Conservation (phyloP, 129 eudicot genomes). For the Dittrichia graveolens region DNA sequence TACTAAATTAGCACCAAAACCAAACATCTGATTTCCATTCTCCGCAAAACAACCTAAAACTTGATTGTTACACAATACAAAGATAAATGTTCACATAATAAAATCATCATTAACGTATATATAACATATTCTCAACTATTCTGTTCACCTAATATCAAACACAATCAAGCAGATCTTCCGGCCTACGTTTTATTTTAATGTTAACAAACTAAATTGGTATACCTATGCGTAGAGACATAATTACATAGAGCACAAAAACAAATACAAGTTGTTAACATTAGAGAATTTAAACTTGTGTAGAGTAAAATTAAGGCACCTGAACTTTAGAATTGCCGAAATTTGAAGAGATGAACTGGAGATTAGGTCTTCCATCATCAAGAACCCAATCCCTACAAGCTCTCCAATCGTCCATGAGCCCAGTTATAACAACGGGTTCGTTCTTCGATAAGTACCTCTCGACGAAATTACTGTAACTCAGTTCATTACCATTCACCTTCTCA, state of each 20-base stretch:
- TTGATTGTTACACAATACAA: neutral
- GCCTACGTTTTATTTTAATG: neutral
- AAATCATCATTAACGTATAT: neutral
- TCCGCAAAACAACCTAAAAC: neutral
- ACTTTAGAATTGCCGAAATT: slow-evolving; percentile 66
- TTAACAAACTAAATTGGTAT: neutral
- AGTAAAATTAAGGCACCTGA: slow-evolving; percentile 52
- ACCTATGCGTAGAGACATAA: neutral
- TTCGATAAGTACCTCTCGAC: slow-evolving; percentile 51
- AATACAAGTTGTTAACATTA: neutral
- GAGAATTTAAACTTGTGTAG: neutral
- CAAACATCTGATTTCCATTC: neutral
- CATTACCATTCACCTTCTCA: slow-evolving; percentile 68
- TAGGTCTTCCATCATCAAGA: slow-evolving; percentile 55
- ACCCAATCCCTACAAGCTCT: slow-evolving; percentile 79
- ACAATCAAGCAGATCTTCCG: too few relatives aligned
- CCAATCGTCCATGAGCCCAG: slow-evolving; percentile 86
- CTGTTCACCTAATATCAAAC: neutral
- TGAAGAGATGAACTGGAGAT: slow-evolving; percentile 58
- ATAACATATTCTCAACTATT: neutral
- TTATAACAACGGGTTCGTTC: slow-evolving; percentile 74
- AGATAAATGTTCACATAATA: neutral
- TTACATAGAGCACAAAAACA: neutral
- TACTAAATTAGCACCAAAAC: neutral
- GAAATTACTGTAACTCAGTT: slow-evolving; percentile 57